Percentiles rank a stretch among this genome's conserved stretches.
These are phyloP conservation scores for Pseudognaphalium luteoalbum DNA, from an alignment of 129 eudicot species.

Conservation along the genomic window DNA sequence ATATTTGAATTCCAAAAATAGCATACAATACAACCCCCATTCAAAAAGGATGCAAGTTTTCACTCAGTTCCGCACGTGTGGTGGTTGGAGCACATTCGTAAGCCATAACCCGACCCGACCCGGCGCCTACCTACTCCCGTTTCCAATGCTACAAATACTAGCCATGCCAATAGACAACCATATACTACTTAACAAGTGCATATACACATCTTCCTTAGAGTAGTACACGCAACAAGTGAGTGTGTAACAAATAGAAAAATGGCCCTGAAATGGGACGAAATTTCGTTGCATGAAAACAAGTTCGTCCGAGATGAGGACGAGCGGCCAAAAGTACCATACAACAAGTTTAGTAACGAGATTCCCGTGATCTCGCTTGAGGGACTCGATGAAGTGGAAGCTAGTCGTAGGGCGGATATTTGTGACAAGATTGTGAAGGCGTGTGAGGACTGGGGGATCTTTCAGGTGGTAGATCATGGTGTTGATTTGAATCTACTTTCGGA, in stretches of 20 bases:
- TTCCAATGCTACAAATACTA: conserved; percentile 25
- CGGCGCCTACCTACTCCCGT: not conserved
- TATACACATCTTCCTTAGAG: not conserved
- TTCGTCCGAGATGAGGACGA: conserved; percentile 91
- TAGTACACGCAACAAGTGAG: not conserved
- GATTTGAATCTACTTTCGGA: conserved; percentile 46
- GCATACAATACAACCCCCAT: conserved; percentile 16
- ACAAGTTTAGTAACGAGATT: conserved; percentile 68
- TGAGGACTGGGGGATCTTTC: conserved; percentile 95
- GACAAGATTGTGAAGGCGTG: conserved; percentile 74
- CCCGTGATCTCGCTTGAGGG: conserved; percentile 85
- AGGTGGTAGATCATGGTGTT: conserved; percentile 88
- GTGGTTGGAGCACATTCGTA: conserved; percentile 1
- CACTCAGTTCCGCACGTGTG: not conserved
- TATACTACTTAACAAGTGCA: not conserved
- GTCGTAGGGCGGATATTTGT: conserved; percentile 57
- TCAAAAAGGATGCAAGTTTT: conserved; percentile 5
- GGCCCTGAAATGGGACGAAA: conserved; percentile 53
- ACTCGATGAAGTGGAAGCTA: conserved; percentile 43
- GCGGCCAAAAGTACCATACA: conserved; percentile 79
- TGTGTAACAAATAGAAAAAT: conserved; percentile 23
- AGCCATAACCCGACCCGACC: not conserved
- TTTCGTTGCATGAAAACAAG: conserved; percentile 22
- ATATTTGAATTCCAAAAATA: not conserved
- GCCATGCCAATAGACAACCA: not conserved